Evolutionary conservation across 140 eudicot genomes (phyloP), one percentile per base, ranked within the genome.

Genomic region (Oenanthe javanica): DNA sequence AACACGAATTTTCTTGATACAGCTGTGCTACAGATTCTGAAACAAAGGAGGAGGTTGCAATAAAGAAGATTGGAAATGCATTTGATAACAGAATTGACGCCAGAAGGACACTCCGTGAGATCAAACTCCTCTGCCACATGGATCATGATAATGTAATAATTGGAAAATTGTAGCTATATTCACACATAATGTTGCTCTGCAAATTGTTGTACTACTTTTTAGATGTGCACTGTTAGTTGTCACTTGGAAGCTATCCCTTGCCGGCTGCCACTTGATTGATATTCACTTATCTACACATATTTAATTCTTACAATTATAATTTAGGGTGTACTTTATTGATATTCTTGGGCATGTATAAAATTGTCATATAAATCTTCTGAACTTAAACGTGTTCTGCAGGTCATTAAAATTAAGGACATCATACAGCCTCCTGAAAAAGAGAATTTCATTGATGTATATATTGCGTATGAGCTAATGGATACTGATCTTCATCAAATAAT

Each of bases 1-100:
- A 61, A 27, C 7, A 54, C 42, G 13, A 3, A 21, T 2, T 61
- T 27, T 31, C 79, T 50, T 74, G 14, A 74, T 79, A 77, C 91
- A 94, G 98, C 78, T 87, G 91, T 61, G 97, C 94, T 51, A 84
- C 82, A 23, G 86, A 91, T 86, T 79, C 89, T 19, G 92, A 90
- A 86, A 94, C 97, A 21, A 89, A 86, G 61, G 97, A 94, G 78
- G 92, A 90, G 36, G 94, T 94, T 47, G 97, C 98, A 21, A 91
- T 94, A 52, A 94, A 94, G 94, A 90, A 89, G 85, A 91, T 94
- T 50, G 98, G 90, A 54, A 89, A 87, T 82, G 98, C 98, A 1
- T 94, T 94, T 77, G 96, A 90, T 52, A 91, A 93, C 75, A 82
- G 92, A 47, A 91, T 93, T 31, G 98, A 93, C 81, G 98, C 98